Conservation (phyloP, 1,284 basidiomycete genomes). For the Cutaneotrichosporon dermatis region DNA sequence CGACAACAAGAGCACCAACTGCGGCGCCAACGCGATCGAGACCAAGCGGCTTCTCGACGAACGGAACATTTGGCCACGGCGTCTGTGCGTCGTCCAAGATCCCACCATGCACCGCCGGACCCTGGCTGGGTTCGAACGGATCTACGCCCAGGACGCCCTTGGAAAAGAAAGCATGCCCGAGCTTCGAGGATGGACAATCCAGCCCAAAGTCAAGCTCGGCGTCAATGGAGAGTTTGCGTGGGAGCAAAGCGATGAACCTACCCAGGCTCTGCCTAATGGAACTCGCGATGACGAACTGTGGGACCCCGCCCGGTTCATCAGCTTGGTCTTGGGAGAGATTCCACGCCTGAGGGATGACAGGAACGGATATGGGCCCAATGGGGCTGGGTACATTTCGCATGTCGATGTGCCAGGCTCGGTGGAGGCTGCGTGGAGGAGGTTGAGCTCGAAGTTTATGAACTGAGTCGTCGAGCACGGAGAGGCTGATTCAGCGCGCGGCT, state of each 20-base stretch:
- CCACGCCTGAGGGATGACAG: neutral
- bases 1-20: neutral
- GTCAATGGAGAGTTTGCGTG: neutral
- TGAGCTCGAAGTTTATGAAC: too few species aligned
- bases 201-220: neutral
- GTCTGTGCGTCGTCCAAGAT: neutral
- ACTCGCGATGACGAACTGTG: neutral
- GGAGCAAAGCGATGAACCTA: neutral
- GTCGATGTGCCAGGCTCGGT: neutral
- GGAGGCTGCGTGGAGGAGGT: neutral
- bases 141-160: neutral
- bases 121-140: neutral
- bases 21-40: neutral
- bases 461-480: too few species aligned
- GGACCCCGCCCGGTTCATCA: neutral
- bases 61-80: neutral
- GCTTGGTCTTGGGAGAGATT: neutral
- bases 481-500: too few species aligned
- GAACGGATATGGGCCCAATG: neutral
- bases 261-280: too few species aligned
- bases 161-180: neutral
- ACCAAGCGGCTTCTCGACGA: neutral
- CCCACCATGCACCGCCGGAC: neutral
- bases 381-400: neutral
- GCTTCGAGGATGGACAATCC: neutral